Percentiles rank a stretch among this genome's conserved stretches.
Conservation (phyloP, 306 rosid genomes). For the Vicia faba region DNA sequence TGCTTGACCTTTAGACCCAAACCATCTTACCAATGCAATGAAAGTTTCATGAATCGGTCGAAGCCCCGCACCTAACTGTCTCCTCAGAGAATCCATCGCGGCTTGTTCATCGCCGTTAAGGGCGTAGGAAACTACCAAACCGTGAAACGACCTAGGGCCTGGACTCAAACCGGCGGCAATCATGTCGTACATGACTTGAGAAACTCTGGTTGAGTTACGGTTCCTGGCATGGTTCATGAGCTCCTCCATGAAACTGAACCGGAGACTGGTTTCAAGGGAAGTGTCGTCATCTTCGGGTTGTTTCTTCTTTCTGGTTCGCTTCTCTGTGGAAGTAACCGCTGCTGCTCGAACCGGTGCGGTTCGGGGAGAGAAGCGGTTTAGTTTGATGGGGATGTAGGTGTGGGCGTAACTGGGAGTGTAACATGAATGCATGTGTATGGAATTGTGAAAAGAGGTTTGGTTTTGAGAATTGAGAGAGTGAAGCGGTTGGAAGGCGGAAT, state of each 20-base stretch:
- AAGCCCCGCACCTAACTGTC: constrained; percentile 84
- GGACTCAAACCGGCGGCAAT: constrained; percentile 88
- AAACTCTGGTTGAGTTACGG: constrained; percentile 68
- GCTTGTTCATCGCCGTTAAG: constrained; percentile 76
- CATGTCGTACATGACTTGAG: constrained; percentile 87
- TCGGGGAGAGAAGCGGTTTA: constrained; percentile 39
- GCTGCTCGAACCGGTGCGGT: constrained; percentile 50
- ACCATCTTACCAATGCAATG: constrained; percentile 69
- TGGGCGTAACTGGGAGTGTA: constrained; percentile 8
- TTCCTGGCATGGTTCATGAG: constrained; percentile 83
- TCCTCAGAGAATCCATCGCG: constrained; percentile 81
- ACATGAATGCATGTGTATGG: constrained; percentile 42
- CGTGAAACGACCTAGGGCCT: constrained; percentile 95
- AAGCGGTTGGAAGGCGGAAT: not conserved
- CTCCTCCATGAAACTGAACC: constrained; percentile 92
- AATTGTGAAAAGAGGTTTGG: constrained; percentile 15
- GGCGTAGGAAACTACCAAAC: constrained; percentile 68
- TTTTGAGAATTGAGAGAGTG: constrained; percentile 5
- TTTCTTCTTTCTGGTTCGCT: constrained; percentile 65
- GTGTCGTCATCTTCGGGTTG: constrained; percentile 53
- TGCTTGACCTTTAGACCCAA: constrained; percentile 73
- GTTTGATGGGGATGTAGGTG: constrained; percentile 38
- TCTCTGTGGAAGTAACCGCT: constrained; percentile 59
- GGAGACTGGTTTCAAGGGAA: constrained; percentile 68
- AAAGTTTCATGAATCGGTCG: constrained; percentile 92